These are phyloP conservation scores for Phyllosticta citriasiana DNA, from an alignment of 2,329 filamentous ascomycete species.

Conservation along the genomic window DNA sequence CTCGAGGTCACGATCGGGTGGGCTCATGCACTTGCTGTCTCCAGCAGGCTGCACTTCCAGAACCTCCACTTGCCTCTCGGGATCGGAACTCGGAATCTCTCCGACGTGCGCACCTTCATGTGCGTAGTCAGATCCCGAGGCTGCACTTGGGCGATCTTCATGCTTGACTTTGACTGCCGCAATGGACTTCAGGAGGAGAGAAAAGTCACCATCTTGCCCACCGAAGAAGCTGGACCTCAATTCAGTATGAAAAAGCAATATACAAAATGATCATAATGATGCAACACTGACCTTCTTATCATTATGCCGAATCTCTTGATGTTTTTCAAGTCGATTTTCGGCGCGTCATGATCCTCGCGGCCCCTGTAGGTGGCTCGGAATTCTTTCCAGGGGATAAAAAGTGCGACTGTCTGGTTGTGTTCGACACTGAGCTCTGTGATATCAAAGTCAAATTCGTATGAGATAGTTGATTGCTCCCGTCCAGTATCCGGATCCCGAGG, in stretches of 20 bases:
- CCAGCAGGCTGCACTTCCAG: not conserved
- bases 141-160: no score
- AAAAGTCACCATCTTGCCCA: conserved; percentile 59
- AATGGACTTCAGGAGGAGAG: conserved; percentile 46
- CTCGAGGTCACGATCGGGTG: not conserved
- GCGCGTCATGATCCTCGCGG: conserved; percentile 49
- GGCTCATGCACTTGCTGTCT: not conserved
- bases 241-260: not conserved
- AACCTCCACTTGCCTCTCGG: not conserved
- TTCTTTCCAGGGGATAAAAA: conserved; percentile 54
- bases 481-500: conserved; percentile 49
- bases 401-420: not conserved
- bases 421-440: not conserved
- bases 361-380: conserved; percentile 68
- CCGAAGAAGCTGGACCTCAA: conserved; percentile 57
- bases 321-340: conserved; percentile 46
- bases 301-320: conserved; percentile 65
- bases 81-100: no score
- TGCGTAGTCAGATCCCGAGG: no score
- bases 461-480: conserved; percentile 60
- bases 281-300: conserved; percentile 59
- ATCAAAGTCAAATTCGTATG: conserved; percentile 63
- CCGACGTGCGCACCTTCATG: no score
- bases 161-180: conserved; percentile 30
- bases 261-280: not conserved